phyloP scores from a whole-genome alignment of 2,329 filamentous ascomycete species.

The Alternaria infectoria region DNA sequence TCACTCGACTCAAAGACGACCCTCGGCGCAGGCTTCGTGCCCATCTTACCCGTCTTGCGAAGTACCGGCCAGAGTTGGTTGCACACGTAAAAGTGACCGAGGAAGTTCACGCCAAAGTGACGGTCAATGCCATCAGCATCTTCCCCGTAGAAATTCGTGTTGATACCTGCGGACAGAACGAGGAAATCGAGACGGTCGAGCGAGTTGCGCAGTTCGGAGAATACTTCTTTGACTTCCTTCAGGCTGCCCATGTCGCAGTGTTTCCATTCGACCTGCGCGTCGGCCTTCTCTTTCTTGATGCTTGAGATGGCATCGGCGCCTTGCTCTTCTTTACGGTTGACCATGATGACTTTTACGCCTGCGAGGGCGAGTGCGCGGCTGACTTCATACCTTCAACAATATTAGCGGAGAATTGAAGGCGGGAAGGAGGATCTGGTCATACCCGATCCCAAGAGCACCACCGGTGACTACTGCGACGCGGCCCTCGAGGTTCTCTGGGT shows the following conservation, averaged over 20 bases:
- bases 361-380: background rate
- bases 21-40: constrained; percentile 41
- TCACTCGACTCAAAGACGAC: constrained; percentile 54
- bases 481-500: constrained; percentile 18
- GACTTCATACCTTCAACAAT: background rate
- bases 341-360: background rate
- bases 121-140: background rate
- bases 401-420: background rate
- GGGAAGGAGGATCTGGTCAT: background rate
- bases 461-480: background rate
- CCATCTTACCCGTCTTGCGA: background rate
- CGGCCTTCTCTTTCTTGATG: background rate
- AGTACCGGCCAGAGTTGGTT: background rate
- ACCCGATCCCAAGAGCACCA: background rate
- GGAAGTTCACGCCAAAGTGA: background rate
- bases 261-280: background rate
- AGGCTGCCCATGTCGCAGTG: background rate
- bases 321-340: background rate
- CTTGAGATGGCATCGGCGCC: background rate
- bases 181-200: background rate
- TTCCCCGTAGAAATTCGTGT: background rate
- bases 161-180: background rate
- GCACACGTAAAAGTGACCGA: background rate
- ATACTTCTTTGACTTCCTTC: background rate
- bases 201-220: background rate